Conservation (phyloP, 768 basidiomycete genomes). For the Termitomyces sp. region DNA sequence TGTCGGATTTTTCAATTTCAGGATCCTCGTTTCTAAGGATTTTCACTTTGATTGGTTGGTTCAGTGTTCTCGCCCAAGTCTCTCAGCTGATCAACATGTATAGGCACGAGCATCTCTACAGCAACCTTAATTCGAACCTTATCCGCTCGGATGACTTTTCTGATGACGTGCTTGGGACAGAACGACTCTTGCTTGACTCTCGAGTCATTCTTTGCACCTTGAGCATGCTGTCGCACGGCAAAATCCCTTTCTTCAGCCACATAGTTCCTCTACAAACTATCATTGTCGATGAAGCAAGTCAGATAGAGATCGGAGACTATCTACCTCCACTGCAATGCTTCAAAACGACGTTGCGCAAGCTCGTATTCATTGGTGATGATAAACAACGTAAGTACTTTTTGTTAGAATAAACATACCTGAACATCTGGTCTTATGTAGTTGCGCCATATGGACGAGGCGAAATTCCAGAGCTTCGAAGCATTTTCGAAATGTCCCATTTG, state of each 20-base stretch:
- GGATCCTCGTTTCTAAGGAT: slow-evolving; percentile 55
- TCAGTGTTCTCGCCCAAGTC: not conserved
- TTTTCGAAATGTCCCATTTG: slow-evolving; percentile 58
- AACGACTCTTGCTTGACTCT: slow-evolving; percentile 26
- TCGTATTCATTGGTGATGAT: slow-evolving; percentile 47
- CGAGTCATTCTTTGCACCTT: slow-evolving; percentile 64
- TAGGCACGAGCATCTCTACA: slow-evolving; percentile 75
- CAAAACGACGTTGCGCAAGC: slow-evolving; percentile 30
- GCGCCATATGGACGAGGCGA: slow-evolving; percentile 59
- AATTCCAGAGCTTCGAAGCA: slow-evolving; percentile 43
- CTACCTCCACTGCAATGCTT: slow-evolving; percentile 31
- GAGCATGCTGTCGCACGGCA: slow-evolving; percentile 48
- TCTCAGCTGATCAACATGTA: not conserved
- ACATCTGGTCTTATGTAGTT: slow-evolving; percentile 31
- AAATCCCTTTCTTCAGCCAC: slow-evolving; percentile 16
- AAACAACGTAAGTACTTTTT: slow-evolving; percentile 37
- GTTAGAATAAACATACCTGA: not conserved
- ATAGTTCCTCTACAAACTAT: slow-evolving; percentile 32
- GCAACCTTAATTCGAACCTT: slow-evolving; percentile 35
- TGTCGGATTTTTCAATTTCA: slow-evolving; percentile 43
- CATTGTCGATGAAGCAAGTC: slow-evolving; percentile 51
- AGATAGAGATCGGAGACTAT: slow-evolving; percentile 46
- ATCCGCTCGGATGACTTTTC: slow-evolving; percentile 37
- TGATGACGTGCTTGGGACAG: slow-evolving; percentile 15
- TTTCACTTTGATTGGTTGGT: slow-evolving; percentile 61